A percentile compares a stretch with the other conserved stretches of the same genome.
phyloP scores from a whole-genome alignment of 371 early-diverging fungal species.

The Saksenaea oblongispora region DNA sequence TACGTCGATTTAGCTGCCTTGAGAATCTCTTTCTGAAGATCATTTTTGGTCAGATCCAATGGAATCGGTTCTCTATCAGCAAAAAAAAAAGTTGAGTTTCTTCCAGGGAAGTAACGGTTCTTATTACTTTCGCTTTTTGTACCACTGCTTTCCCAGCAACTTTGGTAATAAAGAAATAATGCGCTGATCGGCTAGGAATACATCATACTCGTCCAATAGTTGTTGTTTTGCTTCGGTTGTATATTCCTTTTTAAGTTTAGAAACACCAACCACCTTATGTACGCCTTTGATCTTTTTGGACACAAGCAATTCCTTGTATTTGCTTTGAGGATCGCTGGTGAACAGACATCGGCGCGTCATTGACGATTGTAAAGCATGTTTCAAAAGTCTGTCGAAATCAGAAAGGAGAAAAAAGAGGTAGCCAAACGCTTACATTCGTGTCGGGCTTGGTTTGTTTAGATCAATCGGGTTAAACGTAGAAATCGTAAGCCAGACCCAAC shows the following conservation, averaged over 20 bases:
- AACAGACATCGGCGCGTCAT: conserved; percentile 73
- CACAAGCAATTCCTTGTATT: conserved; percentile 69
- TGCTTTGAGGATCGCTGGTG: conserved; percentile 82
- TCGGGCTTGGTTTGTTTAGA: conserved; percentile 21
- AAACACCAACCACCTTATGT: conserved; percentile 75
- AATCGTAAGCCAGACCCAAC: conserved; percentile 44
- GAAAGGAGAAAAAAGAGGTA: not conserved
- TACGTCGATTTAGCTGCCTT: conserved; percentile 76
- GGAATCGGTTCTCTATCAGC: conserved; percentile 74
- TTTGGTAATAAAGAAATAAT: conserved; percentile 74
- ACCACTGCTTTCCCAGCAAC: conserved; percentile 86
- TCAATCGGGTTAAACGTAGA: conserved; percentile 24
- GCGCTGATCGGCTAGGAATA: conserved; percentile 87
- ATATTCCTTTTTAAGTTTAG: conserved; percentile 76
- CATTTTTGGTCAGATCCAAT: conserved; percentile 66
- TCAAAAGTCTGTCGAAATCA: conserved; percentile 29
- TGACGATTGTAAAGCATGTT: conserved; percentile 40
- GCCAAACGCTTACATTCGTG: conserved; percentile 31
- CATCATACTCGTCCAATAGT: conserved; percentile 72
- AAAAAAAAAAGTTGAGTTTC: not conserved
- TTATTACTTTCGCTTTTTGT: conserved; percentile 81
- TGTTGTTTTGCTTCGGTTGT: conserved; percentile 77
- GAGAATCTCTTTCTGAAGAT: conserved; percentile 71
- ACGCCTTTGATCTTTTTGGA: conserved; percentile 62
- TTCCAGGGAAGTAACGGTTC: not conserved